Evolutionary conservation across 1,139 yeast species (phyloP).

Genomic region (Nakaseomyces kungkrabaensis): DNA sequence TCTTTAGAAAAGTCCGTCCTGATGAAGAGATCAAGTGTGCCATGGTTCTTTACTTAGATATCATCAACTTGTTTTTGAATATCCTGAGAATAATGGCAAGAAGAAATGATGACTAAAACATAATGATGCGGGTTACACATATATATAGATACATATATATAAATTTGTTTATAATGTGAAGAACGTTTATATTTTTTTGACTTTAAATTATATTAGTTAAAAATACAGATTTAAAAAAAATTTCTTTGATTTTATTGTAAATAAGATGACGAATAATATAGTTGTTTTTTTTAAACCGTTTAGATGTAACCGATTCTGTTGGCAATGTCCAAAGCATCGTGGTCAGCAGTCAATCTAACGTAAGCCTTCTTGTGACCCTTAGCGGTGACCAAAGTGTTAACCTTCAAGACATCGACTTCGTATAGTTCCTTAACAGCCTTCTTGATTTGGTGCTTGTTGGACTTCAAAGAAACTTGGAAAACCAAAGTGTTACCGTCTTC

Average conservation of each 20-base stretch:
- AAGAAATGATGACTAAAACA: conserved; percentile 34
- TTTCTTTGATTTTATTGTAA: neutral
- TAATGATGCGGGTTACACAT: no score
- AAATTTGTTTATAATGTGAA: neutral
- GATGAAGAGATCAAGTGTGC: conserved; percentile 83
- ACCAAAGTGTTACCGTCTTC: conserved; percentile 99
- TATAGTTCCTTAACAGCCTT: conserved; percentile 96
- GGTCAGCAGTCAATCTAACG: conserved; percentile 98
- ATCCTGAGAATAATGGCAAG: conserved; percentile 59
- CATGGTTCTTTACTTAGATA: conserved; percentile 66
- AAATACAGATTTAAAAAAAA: conserved; percentile 3
- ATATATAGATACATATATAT: no score
- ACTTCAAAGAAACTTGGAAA: conserved; percentile 92
- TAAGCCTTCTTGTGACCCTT: conserved; percentile 99
- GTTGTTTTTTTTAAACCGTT: conserved; percentile 21
- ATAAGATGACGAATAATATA: conserved; percentile 1
- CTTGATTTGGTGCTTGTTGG: conserved; percentile 98
- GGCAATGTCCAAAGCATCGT: conserved; percentile 99
- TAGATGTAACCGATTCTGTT: conserved; percentile 98
- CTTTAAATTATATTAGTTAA: conserved; percentile 1
- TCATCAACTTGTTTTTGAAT: conserved; percentile 68
- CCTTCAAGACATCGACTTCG: conserved; percentile 88
- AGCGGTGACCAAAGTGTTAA: conserved; percentile 96
- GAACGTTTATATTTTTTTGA: conserved; percentile 2
- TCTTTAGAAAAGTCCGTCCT: conserved; percentile 71